Evolutionary conservation across 2,329 filamentous ascomycete genomes (phyloP), one percentile per base, ranked within the genome.

Genomic region (Metarhizium robertsii): DNA sequence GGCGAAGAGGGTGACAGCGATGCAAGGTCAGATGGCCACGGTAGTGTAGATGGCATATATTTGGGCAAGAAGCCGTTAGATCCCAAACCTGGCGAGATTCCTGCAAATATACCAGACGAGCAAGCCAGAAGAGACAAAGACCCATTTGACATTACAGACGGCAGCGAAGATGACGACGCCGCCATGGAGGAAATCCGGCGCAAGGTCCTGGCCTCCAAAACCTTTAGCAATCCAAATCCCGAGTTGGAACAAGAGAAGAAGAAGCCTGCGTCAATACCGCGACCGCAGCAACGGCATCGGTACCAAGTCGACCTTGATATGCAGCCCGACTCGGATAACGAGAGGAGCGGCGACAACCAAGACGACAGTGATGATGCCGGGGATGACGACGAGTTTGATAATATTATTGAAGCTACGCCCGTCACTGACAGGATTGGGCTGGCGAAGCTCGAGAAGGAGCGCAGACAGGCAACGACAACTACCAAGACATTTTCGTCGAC

Each of bases 141-240:
- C 62, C 85, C 85, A 0, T 92, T 86, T 64, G 86, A 83, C 54
- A 80, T 95, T 49, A 90, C 90, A 10, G 87, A 91, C 55, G 89
- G 96, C 56, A 90, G 95, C 63, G 88, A 88, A 18, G 54, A 58
- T 10, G 55, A 38, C n/a, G 78, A 76, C 53, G 86, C 91, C 53
- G 86, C 91, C 66, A 97, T 97, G 92, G 92, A 90, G 40, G 92
- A 95, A 65, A 86, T 99, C 53, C 83, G 94, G 51, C 84, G 87
- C 54, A 89, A 90, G 63, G 90, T 97, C n/a, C 80, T 99, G 2
- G 88, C 87, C 6, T 96, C 92, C 6, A 96, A 92, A 67, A 84
- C 91, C 0, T 99, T 99, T 65, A 75, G 87, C 46, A 71, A 72
- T 55, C 64, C 67, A 6, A 62, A 64, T 40, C 56, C 60, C 10